phyloP scores from a whole-genome alignment of 2,329 filamentous ascomycete genomes.

The Lojkania enalia region DNA sequence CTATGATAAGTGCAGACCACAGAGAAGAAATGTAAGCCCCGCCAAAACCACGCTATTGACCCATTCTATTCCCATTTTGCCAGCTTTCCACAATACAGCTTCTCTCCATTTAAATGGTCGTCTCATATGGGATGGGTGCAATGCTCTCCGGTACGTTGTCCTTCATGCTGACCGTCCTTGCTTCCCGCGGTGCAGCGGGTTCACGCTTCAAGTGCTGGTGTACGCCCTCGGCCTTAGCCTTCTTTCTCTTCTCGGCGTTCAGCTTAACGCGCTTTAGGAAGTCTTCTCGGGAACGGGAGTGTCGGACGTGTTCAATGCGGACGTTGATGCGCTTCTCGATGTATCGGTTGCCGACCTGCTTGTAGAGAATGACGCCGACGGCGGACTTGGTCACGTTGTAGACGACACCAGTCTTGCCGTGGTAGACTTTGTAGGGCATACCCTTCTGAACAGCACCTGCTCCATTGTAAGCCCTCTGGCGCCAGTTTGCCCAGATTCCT shows the following conservation, averaged over 20 bases:
- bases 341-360: constrained; percentile 99
- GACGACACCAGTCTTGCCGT: constrained; percentile 91
- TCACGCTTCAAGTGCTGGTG: constrained; percentile 92
- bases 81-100: constrained; percentile 29
- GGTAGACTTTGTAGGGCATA: constrained; percentile 99
- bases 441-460: constrained; percentile 51
- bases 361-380: constrained; percentile 97
- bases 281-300: constrained; percentile 94
- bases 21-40: constrained; percentile 42
- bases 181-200: constrained; percentile 76
- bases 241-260: constrained; percentile 88
- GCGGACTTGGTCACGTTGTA: constrained; percentile 99
- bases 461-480: constrained; percentile 21
- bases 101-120: constrained; percentile 76
- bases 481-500: constrained; percentile 13
- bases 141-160: constrained; percentile 90
- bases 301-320: constrained; percentile 94
- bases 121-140: constrained; percentile 93
- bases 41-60: constrained; percentile 46
- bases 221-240: constrained; percentile 88
- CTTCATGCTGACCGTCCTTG: constrained; percentile 76
- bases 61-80: constrained; percentile 45
- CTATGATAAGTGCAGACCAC: constrained; percentile 44
- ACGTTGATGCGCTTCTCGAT: constrained; percentile 99
- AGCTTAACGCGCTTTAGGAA: constrained; percentile 96